phyloP scores from a whole-genome alignment of 1,284 basidiomycete species.

The Tylopilus orsonianus region DNA sequence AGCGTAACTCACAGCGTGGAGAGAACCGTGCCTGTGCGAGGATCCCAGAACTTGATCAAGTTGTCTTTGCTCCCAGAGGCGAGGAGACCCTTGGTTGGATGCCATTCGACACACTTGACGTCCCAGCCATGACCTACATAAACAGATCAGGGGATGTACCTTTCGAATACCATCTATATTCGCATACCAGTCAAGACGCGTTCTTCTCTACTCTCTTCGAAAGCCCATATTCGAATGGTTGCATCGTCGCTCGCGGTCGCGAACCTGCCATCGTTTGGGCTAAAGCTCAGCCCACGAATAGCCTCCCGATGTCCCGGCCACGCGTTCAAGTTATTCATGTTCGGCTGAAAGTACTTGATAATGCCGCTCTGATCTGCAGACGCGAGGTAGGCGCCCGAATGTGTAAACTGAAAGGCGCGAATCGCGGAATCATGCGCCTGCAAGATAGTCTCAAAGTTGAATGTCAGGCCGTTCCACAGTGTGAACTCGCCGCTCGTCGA shows the following conservation, averaged over 20 bases:
- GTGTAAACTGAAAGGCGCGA: constrained; percentile 86
- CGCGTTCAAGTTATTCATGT: constrained; percentile 97
- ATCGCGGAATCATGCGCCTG: constrained; percentile 97
- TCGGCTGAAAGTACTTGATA: constrained; percentile 98
- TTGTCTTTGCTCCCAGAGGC: constrained; percentile 97
- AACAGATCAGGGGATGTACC: constrained; percentile 4
- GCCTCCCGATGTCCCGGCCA: constrained; percentile 89
- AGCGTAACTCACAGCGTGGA: constrained; percentile 71
- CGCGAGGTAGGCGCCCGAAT: constrained; percentile 88
- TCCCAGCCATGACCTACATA: constrained; percentile 90
- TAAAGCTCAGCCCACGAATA: constrained; percentile 88
- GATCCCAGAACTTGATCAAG: constrained; percentile 99
- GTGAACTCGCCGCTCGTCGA: constrained; percentile 98
- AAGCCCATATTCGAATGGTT: constrained; percentile 92
- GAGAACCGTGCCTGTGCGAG: constrained; percentile 82
- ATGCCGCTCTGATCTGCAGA: constrained; percentile 92
- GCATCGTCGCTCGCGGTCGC: constrained; percentile 95
- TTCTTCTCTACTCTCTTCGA: constrained; percentile 89
- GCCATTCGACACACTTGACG: constrained; percentile 98
- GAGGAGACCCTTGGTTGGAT: constrained; percentile 92
- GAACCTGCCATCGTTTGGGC: constrained; percentile 89
- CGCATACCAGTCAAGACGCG: constrained; percentile 74
- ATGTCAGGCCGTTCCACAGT: constrained; percentile 97
- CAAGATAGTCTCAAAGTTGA: constrained; percentile 99
- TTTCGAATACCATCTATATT: background rate